These are phyloP conservation scores for Ceratocystiopsis sp. DNA, from an alignment of 2,329 filamentous ascomycete species.

Conservation along the genomic window DNA sequence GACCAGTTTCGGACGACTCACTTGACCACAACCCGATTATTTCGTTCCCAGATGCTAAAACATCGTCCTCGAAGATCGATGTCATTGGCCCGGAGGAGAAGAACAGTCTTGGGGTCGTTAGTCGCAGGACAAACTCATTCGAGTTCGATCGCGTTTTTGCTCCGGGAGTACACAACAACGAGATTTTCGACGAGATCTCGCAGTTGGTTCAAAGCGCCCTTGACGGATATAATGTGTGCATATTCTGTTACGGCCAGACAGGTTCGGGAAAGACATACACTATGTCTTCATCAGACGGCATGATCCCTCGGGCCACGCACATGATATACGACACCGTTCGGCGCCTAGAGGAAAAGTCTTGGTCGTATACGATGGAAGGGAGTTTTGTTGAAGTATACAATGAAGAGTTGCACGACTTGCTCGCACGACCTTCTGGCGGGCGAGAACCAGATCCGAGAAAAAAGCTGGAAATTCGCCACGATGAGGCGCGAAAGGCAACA, in stretches of 20 bases:
- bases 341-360: constrained; percentile 73
- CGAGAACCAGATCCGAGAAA: constrained; percentile 58
- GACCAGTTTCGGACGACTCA: constrained; percentile 45
- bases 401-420: constrained; percentile 82
- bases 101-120: constrained; percentile 59
- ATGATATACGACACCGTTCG: constrained; percentile 88
- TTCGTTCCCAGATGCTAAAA: constrained; percentile 64
- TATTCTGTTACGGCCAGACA: constrained; percentile 96
- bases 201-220: constrained; percentile 92
- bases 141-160: constrained; percentile 88
- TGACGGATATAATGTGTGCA: constrained; percentile 96
- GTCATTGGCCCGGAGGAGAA: constrained; percentile 71
- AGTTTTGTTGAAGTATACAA: constrained; percentile 98
- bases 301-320: constrained; percentile 84
- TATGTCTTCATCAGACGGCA: constrained; percentile 81
- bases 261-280: constrained; percentile 94
- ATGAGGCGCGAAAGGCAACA: constrained; percentile 65
- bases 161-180: constrained; percentile 57
- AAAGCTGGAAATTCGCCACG: constrained; percentile 81
- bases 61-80: constrained; percentile 72
- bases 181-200: constrained; percentile 91
- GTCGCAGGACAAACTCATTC: constrained; percentile 68
- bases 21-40: constrained; percentile 58
- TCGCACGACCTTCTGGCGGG: constrained; percentile 27
- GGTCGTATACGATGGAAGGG: constrained; percentile 87